Conservation (phyloP, 176 grass and related monocot genomes). For the Sorghum bicolor region Sorghum_bicolor_NCBIv3 NC_012870.2:71443501-71444000, state of each 20-base stretch:
- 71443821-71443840: too few species aligned
- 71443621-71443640: constrained; percentile 30
- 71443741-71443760: neutral
- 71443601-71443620: constrained; percentile 41
- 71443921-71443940: too few species aligned
- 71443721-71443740: neutral
- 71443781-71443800: neutral
- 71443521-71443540: constrained; percentile 51
- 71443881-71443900: too few species aligned
- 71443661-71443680: neutral
- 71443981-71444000: too few species aligned
- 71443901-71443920: too few species aligned
- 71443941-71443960: too few species aligned
- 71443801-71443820: too few species aligned
- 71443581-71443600: constrained; percentile 46
- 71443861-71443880: too few species aligned
- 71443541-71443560: constrained; percentile 55
- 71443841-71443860: too few species aligned
- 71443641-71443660: neutral
- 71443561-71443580: constrained; percentile 39
- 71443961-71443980: too few species aligned
- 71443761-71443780: neutral
- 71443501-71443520: constrained; percentile 43
- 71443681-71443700: constrained; percentile 7
- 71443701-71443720: constrained; percentile 21